phyloP scores from a whole-genome alignment of 257 asterid genomes.

The Gynochthodes officinalis region DNA sequence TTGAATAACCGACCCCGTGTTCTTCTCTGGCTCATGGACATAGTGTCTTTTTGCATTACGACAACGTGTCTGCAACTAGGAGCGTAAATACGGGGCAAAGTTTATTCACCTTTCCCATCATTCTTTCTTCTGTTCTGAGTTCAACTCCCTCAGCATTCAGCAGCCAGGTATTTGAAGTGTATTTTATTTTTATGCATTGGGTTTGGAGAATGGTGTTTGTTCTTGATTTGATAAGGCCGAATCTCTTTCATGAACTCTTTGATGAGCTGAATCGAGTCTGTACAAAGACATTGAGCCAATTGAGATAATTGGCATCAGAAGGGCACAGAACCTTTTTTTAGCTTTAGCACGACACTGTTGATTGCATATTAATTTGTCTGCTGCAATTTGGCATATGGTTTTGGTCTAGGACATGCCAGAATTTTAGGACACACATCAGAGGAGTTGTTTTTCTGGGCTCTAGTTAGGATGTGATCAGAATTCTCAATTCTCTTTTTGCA shows the following conservation, averaged over 20 bases:
- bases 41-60: constrained; percentile 8
- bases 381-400: not conserved
- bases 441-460: not conserved
- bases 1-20: too few species aligned
- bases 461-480: not conserved
- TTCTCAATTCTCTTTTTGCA: not conserved
- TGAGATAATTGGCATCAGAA: too few species aligned
- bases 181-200: too few species aligned
- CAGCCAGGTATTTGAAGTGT: too few species aligned
- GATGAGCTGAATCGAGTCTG: not conserved
- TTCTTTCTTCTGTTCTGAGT: not conserved
- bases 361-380: too few species aligned
- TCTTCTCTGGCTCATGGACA: not conserved
- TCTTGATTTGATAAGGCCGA: not conserved
- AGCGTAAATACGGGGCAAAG: not conserved
- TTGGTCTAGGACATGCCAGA: not conserved
- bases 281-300: not conserved
- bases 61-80: not conserved
- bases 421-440: too few species aligned
- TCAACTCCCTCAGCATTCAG: too few species aligned
- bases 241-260: not conserved
- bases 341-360: too few species aligned
- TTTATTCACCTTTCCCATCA: not conserved
- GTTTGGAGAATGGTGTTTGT: not conserved
- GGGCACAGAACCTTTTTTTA: too few species aligned